A percentile compares a stretch with the other conserved stretches of the same genome.
phyloP scores from a whole-genome alignment of 108 stramenopile species.

The Ochromonas danica region DNA sequence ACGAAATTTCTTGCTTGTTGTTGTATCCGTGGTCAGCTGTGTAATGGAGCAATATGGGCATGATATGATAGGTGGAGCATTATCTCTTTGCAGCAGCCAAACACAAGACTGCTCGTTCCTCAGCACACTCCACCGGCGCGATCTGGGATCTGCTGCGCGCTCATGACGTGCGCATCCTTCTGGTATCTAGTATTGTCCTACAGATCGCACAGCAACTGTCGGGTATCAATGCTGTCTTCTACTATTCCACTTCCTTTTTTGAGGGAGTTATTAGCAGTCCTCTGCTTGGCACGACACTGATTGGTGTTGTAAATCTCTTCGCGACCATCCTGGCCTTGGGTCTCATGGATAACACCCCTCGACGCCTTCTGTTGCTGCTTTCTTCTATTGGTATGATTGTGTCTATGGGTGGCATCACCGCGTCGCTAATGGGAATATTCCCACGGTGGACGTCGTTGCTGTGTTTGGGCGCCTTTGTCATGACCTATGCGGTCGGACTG shows the following conservation, averaged over 20 bases:
- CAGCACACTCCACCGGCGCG: constrained; percentile 43
- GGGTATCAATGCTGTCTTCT: constrained; percentile 98
- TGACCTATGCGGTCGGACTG: constrained; percentile 90
- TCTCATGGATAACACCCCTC: constrained; percentile 82
- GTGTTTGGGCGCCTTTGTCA: constrained; percentile 77
- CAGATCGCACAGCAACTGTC: constrained; percentile 88
- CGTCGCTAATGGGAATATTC: constrained; percentile 57
- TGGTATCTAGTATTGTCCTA: constrained; percentile 69
- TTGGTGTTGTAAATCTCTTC: constrained; percentile 83
- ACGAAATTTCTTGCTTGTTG: constrained; percentile 74
- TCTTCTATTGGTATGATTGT: constrained; percentile 66
- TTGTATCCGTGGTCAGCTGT: too few species aligned
- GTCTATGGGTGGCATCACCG: constrained; percentile 60
- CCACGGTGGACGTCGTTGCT: constrained; percentile 68
- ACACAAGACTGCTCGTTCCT: constrained; percentile 31
- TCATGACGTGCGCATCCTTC: constrained; percentile 65
- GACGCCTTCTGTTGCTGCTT: constrained; percentile 80
- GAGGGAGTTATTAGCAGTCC: constrained; percentile 63
- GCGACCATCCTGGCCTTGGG: constrained; percentile 85
- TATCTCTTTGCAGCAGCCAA: not conserved
- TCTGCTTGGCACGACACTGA: constrained; percentile 70
- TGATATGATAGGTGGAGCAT: too few species aligned
- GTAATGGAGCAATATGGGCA: too few species aligned
- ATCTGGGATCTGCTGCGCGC: constrained; percentile 70
- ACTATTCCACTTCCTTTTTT: constrained; percentile 94